A percentile compares a stretch with the other conserved stretches of the same genome.
Evolutionary conservation across 352 stramenopile genomes (phyloP).

Genomic region (Globisporangium orthogonon): DNA sequence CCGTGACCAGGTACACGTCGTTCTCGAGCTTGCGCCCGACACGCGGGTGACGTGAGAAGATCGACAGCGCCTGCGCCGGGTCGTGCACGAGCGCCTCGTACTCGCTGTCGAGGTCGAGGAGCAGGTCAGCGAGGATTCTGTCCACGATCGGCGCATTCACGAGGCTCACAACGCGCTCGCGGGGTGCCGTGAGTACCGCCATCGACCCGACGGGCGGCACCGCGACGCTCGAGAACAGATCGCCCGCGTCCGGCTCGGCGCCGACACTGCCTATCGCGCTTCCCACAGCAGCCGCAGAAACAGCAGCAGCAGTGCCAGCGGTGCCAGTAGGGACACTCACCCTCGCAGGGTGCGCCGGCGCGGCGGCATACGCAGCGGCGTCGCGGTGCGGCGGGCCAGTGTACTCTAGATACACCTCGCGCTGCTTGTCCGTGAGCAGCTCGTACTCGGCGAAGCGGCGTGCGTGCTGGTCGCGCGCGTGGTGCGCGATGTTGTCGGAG

Average conservation of each 20-base stretch:
- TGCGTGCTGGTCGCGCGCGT: conserved; percentile 12
- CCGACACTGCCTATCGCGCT: background rate
- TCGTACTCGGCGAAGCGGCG: conserved; percentile 11
- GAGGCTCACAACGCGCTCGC: conserved; percentile 7
- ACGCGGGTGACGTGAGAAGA: conserved; percentile 3
- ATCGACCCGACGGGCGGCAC: background rate
- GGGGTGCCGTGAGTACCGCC: background rate
- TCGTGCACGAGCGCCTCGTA: conserved; percentile 8
- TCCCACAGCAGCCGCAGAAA: background rate
- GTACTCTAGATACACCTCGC: conserved; percentile 13
- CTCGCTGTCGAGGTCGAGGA: conserved; percentile 10
- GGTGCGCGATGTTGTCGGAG: conserved; percentile 14
- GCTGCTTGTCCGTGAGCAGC: conserved; percentile 13
- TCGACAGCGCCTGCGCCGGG: conserved; percentile 3
- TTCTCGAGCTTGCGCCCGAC: background rate
- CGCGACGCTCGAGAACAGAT: background rate
- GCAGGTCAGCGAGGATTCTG: conserved; percentile 8
- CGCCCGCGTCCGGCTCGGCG: background rate
- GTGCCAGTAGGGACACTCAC: no score
- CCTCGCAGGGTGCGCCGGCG: background rate
- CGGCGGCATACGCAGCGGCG: background rate
- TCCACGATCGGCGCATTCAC: conserved; percentile 14
- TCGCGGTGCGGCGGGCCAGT: background rate
- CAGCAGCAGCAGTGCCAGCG: background rate
- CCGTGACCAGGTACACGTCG: conserved; percentile 5